Conservation (phyloP, 1,284 basidiomycete genomes). For the Pascua guehoae region DNA sequence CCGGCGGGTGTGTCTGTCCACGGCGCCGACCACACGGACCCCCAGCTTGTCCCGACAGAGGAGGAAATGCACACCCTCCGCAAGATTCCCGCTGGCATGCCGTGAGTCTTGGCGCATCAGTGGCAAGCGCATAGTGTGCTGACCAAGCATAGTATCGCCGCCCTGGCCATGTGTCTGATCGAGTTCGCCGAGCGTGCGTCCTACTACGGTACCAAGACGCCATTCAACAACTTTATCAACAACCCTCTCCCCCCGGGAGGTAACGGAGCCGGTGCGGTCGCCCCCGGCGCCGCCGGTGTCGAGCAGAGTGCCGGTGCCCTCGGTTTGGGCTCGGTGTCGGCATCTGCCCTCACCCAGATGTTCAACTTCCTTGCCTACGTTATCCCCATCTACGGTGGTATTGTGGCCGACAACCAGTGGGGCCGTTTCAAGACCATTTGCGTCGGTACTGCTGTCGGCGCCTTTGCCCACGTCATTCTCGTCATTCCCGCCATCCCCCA, state of each 20-base stretch:
- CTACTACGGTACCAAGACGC: slow-evolving; percentile 12
- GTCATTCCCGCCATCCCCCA: slow-evolving; percentile 42
- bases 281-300: slow-evolving; percentile 61
- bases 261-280: slow-evolving; percentile 15
- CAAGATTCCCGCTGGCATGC: too few species aligned
- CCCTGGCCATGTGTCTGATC: too few species aligned
- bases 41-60: too few species aligned
- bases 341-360: slow-evolving; percentile 28
- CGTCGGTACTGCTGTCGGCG: slow-evolving; percentile 45
- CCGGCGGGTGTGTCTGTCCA: too few species aligned
- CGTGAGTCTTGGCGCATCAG: too few species aligned
- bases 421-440: slow-evolving; percentile 72
- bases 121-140: too few species aligned
- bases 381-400: slow-evolving; percentile 46
- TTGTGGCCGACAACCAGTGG: slow-evolving; percentile 61
- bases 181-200: slow-evolving; percentile 42
- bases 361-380: slow-evolving; percentile 41
- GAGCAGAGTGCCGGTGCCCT: slow-evolving; percentile 58
- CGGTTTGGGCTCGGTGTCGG: slow-evolving; percentile 28
- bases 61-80: too few species aligned
- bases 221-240: slow-evolving; percentile 29
- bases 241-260: slow-evolving; percentile 62
- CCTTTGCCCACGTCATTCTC: slow-evolving; percentile 40
- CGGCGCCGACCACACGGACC: too few species aligned
- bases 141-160: too few species aligned